Percentiles rank a stretch among this genome's conserved stretches.
Evolutionary conservation across 2,329 filamentous ascomycete species (phyloP).

Genomic region (Arthroderma sp.): DNA sequence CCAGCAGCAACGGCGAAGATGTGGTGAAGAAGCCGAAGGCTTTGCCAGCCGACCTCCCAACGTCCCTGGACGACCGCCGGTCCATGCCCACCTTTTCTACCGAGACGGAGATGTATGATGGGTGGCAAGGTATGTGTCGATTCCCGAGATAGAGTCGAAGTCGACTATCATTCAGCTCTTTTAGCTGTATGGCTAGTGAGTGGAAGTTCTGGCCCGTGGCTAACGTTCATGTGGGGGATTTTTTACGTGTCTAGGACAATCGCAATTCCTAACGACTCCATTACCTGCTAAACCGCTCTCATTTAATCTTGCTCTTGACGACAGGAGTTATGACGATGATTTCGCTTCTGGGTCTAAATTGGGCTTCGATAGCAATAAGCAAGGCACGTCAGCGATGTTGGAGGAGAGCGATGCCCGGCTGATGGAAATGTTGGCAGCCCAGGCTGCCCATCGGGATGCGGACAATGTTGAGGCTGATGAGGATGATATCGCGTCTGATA

Average conservation of each 20-base stretch:
- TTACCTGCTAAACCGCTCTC: slow-evolving; percentile 70
- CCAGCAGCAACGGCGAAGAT: slow-evolving; percentile 4
- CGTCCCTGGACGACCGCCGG: slow-evolving; percentile 77
- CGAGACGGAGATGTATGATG: slow-evolving; percentile 97
- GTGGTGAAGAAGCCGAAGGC: slow-evolving; percentile 19
- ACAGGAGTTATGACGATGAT: slow-evolving; percentile 59
- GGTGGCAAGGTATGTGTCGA: slow-evolving; percentile 68
- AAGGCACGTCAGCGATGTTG: slow-evolving; percentile 24
- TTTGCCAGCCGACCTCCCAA: slow-evolving; percentile 77
- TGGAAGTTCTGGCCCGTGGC: no score
- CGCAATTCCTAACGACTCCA: slow-evolving; percentile 82
- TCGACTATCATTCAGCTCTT: no score
- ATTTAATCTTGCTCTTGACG: slow-evolving; percentile 76
- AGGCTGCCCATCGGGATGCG: slow-evolving; percentile 70
- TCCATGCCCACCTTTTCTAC: slow-evolving; percentile 53
- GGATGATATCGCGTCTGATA: slow-evolving; percentile 61
- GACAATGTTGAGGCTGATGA: slow-evolving; percentile 58
- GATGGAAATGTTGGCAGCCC: slow-evolving; percentile 91
- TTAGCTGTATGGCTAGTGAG: no score
- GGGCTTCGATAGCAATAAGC: slow-evolving; percentile 28
- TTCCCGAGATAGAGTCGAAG: not conserved
- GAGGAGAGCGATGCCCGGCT: slow-evolving; percentile 75
- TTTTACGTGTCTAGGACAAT: slow-evolving; percentile 54
- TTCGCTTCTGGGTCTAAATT: slow-evolving; percentile 14
- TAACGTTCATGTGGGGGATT: not conserved